Percentiles rank a stretch among this genome's conserved stretches.
These are phyloP conservation scores for Monocercomonoides exilis DNA, from an alignment of 78 protist species.

Conservation along the genomic window DNA sequence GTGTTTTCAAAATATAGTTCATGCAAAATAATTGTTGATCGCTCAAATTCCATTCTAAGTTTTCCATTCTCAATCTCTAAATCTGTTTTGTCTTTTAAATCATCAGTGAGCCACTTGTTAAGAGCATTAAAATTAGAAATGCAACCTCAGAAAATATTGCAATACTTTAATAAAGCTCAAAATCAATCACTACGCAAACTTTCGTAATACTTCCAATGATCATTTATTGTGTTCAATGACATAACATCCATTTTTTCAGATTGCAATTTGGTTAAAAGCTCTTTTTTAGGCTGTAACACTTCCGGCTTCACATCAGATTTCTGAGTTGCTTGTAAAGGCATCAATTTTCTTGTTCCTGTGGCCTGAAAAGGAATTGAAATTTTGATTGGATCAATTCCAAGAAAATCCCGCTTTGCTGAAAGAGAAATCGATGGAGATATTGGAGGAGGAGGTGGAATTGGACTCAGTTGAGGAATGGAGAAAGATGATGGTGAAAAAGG, in stretches of 20 bases:
- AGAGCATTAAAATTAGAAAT: background rate
- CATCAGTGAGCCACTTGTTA: background rate
- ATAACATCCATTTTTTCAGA: background rate
- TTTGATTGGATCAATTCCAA: no score
- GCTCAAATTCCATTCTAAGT: no score
- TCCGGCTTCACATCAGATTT: background rate
- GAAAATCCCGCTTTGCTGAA: no score
- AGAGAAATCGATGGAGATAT: no score
- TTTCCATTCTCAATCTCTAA: background rate
- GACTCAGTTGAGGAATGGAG: no score
- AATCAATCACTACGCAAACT: background rate
- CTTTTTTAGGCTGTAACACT: background rate
- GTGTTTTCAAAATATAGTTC: background rate
- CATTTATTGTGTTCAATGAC: background rate
- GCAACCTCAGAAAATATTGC: no score
- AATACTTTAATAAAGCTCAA: background rate
- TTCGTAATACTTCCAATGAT: background rate
- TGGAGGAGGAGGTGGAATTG: no score
- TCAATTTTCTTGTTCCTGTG: no score
- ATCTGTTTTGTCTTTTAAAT: background rate
- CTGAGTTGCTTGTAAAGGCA: no score
- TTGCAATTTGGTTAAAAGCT: background rate
- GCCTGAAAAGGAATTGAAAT: no score
- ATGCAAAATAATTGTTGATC: background rate
- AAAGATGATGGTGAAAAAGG: no score